phyloP scores from a whole-genome alignment of 1,284 basidiomycete genomes.

The Caloboletus inedulis region DNA sequence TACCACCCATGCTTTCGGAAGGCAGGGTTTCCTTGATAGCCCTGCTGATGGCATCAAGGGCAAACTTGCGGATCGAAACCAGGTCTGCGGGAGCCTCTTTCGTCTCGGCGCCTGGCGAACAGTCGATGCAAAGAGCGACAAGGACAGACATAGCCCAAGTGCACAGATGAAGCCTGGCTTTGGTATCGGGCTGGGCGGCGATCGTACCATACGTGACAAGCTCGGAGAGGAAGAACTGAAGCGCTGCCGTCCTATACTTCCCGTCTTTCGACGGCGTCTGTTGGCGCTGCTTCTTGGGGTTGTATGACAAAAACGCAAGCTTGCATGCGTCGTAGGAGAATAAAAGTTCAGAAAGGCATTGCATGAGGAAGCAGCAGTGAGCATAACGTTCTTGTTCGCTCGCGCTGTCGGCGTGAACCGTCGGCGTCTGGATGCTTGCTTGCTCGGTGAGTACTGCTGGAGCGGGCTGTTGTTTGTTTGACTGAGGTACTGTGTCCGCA shows the following conservation, averaged over 20 bases:
- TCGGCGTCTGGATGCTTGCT: constrained; percentile 17
- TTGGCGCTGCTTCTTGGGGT: constrained; percentile 59
- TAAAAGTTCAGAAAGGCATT: constrained; percentile 86
- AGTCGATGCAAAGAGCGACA: constrained; percentile 89
- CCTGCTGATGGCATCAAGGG: constrained; percentile 85
- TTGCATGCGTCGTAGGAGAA: constrained; percentile 95
- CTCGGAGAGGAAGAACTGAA: constrained; percentile 77
- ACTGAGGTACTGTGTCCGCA: constrained; percentile 10
- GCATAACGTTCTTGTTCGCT: constrained; percentile 43
- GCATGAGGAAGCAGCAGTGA: constrained; percentile 88
- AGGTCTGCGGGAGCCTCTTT: constrained; percentile 81
- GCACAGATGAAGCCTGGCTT: constrained; percentile 63
- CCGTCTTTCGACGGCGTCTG: constrained; percentile 63
- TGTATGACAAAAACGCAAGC: constrained; percentile 79
- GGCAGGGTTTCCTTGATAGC: constrained; percentile 80
- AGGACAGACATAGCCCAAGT: constrained; percentile 92
- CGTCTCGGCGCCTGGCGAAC: constrained; percentile 57
- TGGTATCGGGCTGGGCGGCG: constrained; percentile 52
- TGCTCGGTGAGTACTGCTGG: constrained; percentile 12
- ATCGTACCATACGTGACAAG: constrained; percentile 77
- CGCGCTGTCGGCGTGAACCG: constrained; percentile 8
- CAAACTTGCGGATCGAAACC: constrained; percentile 82
- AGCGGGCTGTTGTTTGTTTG: constrained; percentile 16
- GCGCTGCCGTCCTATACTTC: constrained; percentile 61
- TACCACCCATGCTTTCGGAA: constrained; percentile 67